A percentile compares a stretch with the other conserved stretches of the same genome.
Evolutionary conservation across 164 flowering plant species (phyloP).

Genomic region (Vitis labrusca): DNA sequence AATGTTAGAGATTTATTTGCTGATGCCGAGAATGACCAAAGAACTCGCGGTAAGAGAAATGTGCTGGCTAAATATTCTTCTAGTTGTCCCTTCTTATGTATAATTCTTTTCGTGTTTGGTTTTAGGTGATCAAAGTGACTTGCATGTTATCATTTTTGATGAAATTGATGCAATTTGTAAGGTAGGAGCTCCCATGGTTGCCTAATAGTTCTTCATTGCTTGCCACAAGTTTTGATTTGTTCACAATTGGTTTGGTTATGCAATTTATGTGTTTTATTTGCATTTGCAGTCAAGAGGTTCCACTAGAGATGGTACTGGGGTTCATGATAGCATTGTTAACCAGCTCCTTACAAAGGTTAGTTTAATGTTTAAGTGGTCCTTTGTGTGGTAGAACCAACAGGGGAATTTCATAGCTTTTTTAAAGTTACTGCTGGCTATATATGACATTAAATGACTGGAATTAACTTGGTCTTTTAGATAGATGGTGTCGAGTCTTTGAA

Average conservation of each 20-base stretch:
- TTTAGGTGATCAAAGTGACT: constrained; percentile 50
- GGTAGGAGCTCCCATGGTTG: constrained; percentile 23
- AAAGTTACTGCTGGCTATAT: too few species aligned
- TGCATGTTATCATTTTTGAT: constrained; percentile 58
- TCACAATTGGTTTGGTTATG: not conserved
- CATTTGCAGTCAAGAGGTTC: constrained; percentile 39
- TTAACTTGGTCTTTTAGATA: constrained; percentile 43
- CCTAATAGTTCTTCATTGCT: not conserved
- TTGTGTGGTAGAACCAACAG: not conserved
- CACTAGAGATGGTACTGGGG: constrained; percentile 43
- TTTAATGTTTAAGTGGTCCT: not conserved
- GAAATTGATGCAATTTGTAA: constrained; percentile 61
- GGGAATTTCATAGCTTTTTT: too few species aligned
- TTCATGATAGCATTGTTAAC: constrained; percentile 43
- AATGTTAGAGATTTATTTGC: constrained; percentile 52
- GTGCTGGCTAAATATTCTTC: not conserved
- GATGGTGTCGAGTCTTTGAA: constrained; percentile 97
- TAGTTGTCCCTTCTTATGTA: not conserved
- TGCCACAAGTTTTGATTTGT: not conserved
- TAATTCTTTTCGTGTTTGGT: not conserved
- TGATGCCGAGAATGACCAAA: constrained; percentile 55
- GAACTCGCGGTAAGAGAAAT: constrained; percentile 31
- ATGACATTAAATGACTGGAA: too few species aligned
- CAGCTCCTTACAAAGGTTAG: constrained; percentile 39
- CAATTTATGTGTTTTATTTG: not conserved